Conservation (phyloP, 1,139 yeast genomes). For the Pichia terricola region DNA sequence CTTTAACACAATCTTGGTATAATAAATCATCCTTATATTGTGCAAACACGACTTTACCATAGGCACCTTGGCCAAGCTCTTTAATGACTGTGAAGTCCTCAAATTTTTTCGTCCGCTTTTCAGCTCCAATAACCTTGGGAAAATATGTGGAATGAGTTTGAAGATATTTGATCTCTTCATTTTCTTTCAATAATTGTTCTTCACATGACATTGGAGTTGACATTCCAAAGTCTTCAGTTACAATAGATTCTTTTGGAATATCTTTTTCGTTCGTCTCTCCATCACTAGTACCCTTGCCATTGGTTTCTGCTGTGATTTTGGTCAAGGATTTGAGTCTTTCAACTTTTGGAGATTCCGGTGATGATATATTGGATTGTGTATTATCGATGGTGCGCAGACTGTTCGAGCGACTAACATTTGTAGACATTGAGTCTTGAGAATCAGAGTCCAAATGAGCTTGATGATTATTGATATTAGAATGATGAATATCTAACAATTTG, state of each 20-base stretch:
- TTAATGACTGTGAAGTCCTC: slow-evolving; percentile 62
- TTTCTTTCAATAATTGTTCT: slow-evolving; percentile 22
- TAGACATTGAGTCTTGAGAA: slow-evolving; percentile 6
- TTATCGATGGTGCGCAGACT: slow-evolving; percentile 27
- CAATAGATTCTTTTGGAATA: neutral
- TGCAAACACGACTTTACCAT: slow-evolving; percentile 83
- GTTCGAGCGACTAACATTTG: slow-evolving; percentile 19
- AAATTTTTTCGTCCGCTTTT: slow-evolving; percentile 57
- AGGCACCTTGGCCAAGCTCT: slow-evolving; percentile 93
- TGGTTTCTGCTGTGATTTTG: neutral
- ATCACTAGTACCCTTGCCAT: neutral
- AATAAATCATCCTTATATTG: slow-evolving; percentile 52
- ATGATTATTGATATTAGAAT: neutral
- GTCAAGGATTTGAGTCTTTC: slow-evolving; percentile 1
- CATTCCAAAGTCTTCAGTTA: slow-evolving; percentile 1
- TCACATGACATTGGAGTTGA: slow-evolving; percentile 4
- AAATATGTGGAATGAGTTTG: slow-evolving; percentile 27
- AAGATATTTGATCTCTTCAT: slow-evolving; percentile 26
- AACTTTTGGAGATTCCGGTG: slow-evolving; percentile 6
- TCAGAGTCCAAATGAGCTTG: slow-evolving; percentile 2
- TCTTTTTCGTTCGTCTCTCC: neutral
- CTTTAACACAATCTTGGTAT: slow-evolving; percentile 70
- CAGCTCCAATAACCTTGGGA: slow-evolving; percentile 51
- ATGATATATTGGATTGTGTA: slow-evolving; percentile 12
- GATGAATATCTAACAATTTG: slow-evolving; percentile 25